A percentile compares a stretch with the other conserved stretches of the same genome.
Conservation (phyloP, 129 eudicot genomes). For the Chrysanthemum makinoi region DNA sequence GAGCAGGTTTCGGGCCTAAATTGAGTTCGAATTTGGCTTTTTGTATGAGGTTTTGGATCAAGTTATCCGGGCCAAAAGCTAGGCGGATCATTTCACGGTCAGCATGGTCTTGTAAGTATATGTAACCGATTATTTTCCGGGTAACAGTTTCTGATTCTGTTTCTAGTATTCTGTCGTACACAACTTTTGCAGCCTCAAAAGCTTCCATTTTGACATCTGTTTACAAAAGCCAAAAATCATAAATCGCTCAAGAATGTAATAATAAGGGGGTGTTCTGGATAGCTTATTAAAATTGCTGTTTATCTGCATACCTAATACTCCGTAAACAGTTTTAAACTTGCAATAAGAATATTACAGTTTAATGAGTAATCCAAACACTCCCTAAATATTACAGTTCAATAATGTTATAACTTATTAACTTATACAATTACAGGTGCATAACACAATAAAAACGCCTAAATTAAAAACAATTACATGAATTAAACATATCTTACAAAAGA, state of each 20-base stretch:
- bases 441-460: constrained; percentile 17
- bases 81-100: constrained; percentile 58
- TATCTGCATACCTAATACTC: no score
- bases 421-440: not conserved
- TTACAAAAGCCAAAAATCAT: constrained; percentile 26
- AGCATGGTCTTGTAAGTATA: constrained; percentile 45
- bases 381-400: not conserved
- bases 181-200: constrained; percentile 51
- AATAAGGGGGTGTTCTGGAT: not conserved
- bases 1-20: constrained; percentile 28
- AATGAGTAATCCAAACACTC: no score
- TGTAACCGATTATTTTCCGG: constrained; percentile 49
- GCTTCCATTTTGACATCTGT: constrained; percentile 53
- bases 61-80: constrained; percentile 56
- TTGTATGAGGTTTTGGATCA: constrained; percentile 41
- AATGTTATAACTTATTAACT: not conserved
- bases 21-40: constrained; percentile 46
- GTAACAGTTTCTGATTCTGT: constrained; percentile 54
- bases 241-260: constrained; percentile 9
- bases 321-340: no score
- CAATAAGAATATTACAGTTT: no score
- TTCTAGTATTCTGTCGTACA: constrained; percentile 46
- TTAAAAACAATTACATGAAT: not conserved
- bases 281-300: no score
- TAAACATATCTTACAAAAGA: constrained; percentile 4